A percentile compares a stretch with the other conserved stretches of the same genome.
phyloP scores from a whole-genome alignment of 768 basidiomycete genomes.

The Postia placenta region DNA sequence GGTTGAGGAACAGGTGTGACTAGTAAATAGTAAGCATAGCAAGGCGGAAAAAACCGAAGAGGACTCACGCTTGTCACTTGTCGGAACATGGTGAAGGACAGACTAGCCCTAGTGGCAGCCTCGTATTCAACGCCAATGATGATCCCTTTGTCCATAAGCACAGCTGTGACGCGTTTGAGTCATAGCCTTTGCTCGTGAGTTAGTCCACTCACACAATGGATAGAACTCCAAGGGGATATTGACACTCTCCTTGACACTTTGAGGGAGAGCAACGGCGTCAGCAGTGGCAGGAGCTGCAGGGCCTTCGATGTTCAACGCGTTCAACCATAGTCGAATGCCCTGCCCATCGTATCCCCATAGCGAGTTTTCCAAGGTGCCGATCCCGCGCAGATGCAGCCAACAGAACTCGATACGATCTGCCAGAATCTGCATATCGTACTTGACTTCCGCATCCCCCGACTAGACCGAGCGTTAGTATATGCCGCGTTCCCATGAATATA shows the following conservation, averaged over 20 bases:
- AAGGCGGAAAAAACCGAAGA: background rate
- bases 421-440: constrained; percentile 95
- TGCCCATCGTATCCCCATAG: constrained; percentile 95
- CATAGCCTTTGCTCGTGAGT: too few relatives aligned
- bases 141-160: constrained; percentile 98
- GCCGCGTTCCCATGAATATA: background rate
- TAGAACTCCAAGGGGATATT: constrained; percentile 92
- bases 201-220: constrained; percentile 66
- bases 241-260: constrained; percentile 83
- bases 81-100: constrained; percentile 89
- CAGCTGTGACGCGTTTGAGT: constrained; percentile 52
- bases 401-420: constrained; percentile 97
- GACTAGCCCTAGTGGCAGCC: constrained; percentile 60
- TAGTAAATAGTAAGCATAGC: constrained; percentile 22
- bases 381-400: constrained; percentile 95
- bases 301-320: constrained; percentile 85
- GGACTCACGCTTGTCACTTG: constrained; percentile 79
- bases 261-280: constrained; percentile 21
- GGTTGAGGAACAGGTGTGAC: constrained; percentile 94
- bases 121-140: constrained; percentile 96
- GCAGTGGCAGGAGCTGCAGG: constrained; percentile 25
- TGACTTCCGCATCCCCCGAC: constrained; percentile 84
- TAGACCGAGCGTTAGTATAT: constrained; percentile 21
- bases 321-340: constrained; percentile 89
- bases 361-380: constrained; percentile 91